Conservation (phyloP, 345 rosid species). For the Raphanus sativus region DNA sequence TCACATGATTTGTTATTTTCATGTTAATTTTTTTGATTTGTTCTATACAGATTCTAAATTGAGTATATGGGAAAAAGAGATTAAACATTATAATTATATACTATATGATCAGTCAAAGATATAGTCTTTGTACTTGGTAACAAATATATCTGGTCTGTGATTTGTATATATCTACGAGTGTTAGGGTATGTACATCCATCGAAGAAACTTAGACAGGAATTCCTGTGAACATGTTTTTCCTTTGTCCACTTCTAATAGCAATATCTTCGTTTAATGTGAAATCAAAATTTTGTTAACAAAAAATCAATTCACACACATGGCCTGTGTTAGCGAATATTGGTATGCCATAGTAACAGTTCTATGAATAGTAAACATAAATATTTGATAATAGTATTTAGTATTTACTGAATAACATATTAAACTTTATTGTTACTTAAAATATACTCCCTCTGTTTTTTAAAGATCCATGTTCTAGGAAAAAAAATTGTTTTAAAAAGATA, state of each 20-base stretch:
- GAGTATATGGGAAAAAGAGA: background rate
- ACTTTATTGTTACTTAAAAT: no score
- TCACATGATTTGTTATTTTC: conserved; percentile 40
- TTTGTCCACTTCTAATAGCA: conserved; percentile 44
- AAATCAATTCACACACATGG: conserved; percentile 15
- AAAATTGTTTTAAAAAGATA: no score
- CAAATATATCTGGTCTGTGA: conserved; percentile 35
- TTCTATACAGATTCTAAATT: conserved; percentile 42
- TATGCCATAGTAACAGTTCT: background rate
- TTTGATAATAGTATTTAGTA: background rate
- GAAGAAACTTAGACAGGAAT: conserved; percentile 41
- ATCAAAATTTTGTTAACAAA: conserved; percentile 9
- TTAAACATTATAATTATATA: conserved; percentile 4
- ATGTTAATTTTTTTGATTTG: conserved; percentile 31
- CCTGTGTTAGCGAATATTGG: conserved; percentile 14
- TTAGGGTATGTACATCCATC: conserved; percentile 26
- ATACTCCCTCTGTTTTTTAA: no score
- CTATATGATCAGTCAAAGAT: conserved; percentile 35
- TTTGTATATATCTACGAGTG: conserved; percentile 17
- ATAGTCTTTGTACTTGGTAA: conserved; percentile 33
- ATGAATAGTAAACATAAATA: background rate
- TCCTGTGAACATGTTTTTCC: conserved; percentile 45
- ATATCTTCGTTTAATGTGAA: conserved; percentile 15
- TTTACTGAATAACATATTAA: background rate
- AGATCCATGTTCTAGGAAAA: no score